These are phyloP conservation scores for Cyberlindnera euphorbiae DNA, from an alignment of 805 yeast genomes.

Conservation along the genomic window DNA sequence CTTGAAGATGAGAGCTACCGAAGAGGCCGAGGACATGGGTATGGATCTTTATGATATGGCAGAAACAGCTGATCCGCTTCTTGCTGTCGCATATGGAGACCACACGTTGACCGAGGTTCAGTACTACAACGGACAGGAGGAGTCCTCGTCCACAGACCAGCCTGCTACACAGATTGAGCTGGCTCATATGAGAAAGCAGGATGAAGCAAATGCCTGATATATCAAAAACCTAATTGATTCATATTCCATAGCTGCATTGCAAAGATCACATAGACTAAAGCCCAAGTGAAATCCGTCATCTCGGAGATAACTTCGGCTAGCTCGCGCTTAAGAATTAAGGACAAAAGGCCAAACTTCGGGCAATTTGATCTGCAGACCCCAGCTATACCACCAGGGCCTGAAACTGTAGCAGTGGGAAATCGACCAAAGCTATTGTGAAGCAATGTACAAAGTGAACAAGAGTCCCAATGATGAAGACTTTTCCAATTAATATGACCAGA, in stretches of 20 bases:
- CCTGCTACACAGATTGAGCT: constrained; percentile 4
- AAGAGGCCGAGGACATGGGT: constrained; percentile 46
- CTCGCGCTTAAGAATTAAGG: too few species aligned
- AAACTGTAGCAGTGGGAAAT: too few species aligned
- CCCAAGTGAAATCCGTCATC: too few species aligned
- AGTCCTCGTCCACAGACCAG: constrained; percentile 4
- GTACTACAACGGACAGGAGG: constrained; percentile 13
- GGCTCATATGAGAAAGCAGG: constrained; percentile 2
- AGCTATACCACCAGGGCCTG: too few species aligned
- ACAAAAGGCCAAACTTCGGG: too few species aligned
- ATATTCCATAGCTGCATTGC: neutral
- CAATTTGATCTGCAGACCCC: too few species aligned
- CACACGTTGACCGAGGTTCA: constrained; percentile 9
- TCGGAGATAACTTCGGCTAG: too few species aligned
- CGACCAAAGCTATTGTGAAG: too few species aligned
- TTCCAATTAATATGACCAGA: too few species aligned
- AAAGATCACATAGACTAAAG: too few species aligned
- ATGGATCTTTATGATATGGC: constrained; percentile 48
- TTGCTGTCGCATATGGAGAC: constrained; percentile 3
- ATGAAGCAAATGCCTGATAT: neutral
- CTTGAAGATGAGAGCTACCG: constrained; percentile 37
- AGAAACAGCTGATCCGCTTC: constrained; percentile 38
- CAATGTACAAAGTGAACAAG: too few species aligned
- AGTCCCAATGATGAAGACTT: too few species aligned
- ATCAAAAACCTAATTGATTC: neutral